Evolutionary conservation across 2,329 filamentous ascomycete genomes (phyloP), one percentile per base, ranked within the genome.

Genomic region (Cordyceps cicadae): DNA sequence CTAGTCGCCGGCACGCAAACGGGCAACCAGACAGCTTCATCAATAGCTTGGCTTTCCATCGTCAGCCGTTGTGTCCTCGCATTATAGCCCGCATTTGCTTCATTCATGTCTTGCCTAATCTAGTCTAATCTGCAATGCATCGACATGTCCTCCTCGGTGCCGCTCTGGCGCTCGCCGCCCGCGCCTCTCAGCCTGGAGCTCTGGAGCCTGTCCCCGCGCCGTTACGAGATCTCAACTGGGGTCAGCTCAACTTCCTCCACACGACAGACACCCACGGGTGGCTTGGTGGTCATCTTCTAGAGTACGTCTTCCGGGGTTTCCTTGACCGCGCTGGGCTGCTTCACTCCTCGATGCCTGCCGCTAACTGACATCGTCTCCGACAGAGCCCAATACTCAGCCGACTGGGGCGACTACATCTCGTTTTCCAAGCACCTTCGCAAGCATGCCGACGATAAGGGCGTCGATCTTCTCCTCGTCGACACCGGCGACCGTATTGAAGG

Each of bases 391-490:
- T 99, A 95, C 74, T 92, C 90, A 7, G 93, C 91, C 52, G 94
- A 99, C 74, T 97, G 94, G 92, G 94, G 94, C 62, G 94, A 99
- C 75, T 99, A 97, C 74, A 83, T 97, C 68, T 97, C 93, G 7
- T 97, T 99, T 70, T 85, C 92, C 39, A 80, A 87, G 41, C 91
- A 93, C 70, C 85, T 99, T 80, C 88, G 85, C 60, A 81, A 85
- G 66, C 87, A 84, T 69, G 91, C 92, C 60, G 89, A 97, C 69
- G 82, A 85, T 1, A 81, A 87, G 58, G 92, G 91, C 50, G 84
- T 84, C 32, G 94, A 99, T 71, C 78, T 99, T 17, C 77, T 99
- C n/a, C 78, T 99, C n/a, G 79, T 99, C 64, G 94, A 99, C 71
- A 97, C 92, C 0, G 94, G 94, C 63, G 94, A 97, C 70, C 84